Conservation (phyloP, 352 stramenopile species). For the Pythium aphanidermatum region DNA sequence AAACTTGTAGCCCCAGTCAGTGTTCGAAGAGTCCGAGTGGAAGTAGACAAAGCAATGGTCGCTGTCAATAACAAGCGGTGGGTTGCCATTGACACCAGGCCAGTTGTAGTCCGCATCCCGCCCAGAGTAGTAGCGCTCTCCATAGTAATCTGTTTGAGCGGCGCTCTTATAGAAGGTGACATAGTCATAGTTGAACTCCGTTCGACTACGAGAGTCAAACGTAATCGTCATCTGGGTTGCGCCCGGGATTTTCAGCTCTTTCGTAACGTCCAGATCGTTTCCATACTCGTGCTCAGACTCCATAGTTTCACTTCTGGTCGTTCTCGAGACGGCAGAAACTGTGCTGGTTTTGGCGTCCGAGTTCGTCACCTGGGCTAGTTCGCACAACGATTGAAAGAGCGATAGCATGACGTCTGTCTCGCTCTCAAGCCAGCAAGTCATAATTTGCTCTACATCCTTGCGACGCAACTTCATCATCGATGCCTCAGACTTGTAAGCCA, state of each 20-base stretch:
- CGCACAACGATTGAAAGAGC: constrained; percentile 31
- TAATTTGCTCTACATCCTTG: too few relatives aligned
- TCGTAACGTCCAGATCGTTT: constrained; percentile 70
- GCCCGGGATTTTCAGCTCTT: constrained; percentile 65
- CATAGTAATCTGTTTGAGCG: constrained; percentile 48
- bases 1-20: constrained; percentile 79
- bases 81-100: constrained; percentile 57
- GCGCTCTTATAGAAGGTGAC: constrained; percentile 82
- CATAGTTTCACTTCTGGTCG: constrained; percentile 44
- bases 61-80: constrained; percentile 68
- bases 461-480: constrained; percentile 1
- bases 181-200: constrained; percentile 87
- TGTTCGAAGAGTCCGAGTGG: constrained; percentile 80
- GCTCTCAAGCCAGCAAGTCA: constrained; percentile 16
- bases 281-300: constrained; percentile 81
- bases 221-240: constrained; percentile 67
- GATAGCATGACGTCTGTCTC: constrained; percentile 21
- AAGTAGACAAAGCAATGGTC: constrained; percentile 82
- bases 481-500: background rate
- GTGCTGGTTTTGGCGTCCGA: constrained; percentile 17
- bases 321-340: constrained; percentile 41
- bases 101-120: constrained; percentile 74
- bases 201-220: constrained; percentile 75
- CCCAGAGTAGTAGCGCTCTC: constrained; percentile 66
- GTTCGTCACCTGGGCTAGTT: constrained; percentile 27